Conservation (phyloP, 495 filamentous ascomycete species). For the Penicillium ochrochloron region DNA sequence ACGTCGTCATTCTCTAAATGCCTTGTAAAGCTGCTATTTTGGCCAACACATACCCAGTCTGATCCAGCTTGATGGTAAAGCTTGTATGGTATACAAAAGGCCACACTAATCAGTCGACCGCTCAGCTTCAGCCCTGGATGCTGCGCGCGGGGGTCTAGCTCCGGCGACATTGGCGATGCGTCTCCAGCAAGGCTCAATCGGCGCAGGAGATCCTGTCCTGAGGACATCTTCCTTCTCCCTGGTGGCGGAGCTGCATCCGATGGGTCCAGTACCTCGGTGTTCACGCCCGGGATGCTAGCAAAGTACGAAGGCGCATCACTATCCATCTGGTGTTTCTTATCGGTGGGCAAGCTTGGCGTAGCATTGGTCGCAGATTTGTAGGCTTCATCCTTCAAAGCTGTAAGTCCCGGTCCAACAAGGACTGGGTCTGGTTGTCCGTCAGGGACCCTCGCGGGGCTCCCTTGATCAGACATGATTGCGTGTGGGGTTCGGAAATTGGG, state of each 20-base stretch:
- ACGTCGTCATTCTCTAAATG: neutral
- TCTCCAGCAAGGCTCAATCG: slow-evolving; percentile 60
- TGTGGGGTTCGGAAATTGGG: slow-evolving; percentile 14
- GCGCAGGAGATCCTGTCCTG: slow-evolving; percentile 64
- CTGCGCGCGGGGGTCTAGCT: slow-evolving; percentile 61
- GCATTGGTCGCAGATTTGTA: slow-evolving; percentile 34
- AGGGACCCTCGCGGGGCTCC: slow-evolving; percentile 35
- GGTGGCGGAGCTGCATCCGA: slow-evolving; percentile 42
- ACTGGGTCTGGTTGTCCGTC: slow-evolving; percentile 43
- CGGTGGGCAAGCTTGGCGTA: slow-evolving; percentile 35
- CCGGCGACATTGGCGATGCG: slow-evolving; percentile 47
- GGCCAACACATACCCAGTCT: slow-evolving; percentile 68
- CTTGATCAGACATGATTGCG: slow-evolving; percentile 41
- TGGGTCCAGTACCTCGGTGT: slow-evolving; percentile 21
- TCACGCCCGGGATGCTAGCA: slow-evolving; percentile 35
- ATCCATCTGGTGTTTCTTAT: slow-evolving; percentile 23
- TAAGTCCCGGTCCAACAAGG: slow-evolving; percentile 40
- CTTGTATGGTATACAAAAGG: slow-evolving; percentile 82
- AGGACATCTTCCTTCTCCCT: slow-evolving; percentile 55
- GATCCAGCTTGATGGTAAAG: slow-evolving; percentile 66
- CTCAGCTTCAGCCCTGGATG: slow-evolving; percentile 73
- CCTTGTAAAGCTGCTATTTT: neutral
- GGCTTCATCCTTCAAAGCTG: slow-evolving; percentile 39
- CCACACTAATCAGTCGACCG: slow-evolving; percentile 83
- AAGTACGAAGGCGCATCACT: slow-evolving; percentile 39